Base-by-base conservation (phyloP, 78 protist species). In the Dictyostelium purpureum region DNA sequence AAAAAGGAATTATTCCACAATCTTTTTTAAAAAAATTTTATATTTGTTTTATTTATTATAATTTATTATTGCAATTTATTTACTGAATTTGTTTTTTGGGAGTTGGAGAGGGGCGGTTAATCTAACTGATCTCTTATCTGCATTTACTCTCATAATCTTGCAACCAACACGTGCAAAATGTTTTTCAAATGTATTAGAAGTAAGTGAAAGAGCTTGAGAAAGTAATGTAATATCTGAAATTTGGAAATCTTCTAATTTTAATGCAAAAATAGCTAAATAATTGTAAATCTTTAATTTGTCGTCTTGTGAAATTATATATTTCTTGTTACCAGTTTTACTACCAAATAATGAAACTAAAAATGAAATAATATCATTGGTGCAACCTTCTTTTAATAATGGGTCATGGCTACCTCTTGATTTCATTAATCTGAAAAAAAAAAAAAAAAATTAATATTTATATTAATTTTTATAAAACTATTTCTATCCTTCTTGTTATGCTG, bases 141-240 rank as follows among this genome's bases (percentile, higher is more conserved):
- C 5, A 26, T n/a, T 24, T 2, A 24, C 43, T 71, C 57, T 71
- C 40, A 24, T 6, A 3, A 28, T 18, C 38, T 67, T 67, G 35
- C 81, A 75, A 51, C 81, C 81, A 51, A 75, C 66, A 35, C 81
- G 38, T 9, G 52, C 33, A 38, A 51, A 75, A 75, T 75, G 61
- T 42, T 75, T 75, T 75, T 75, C 81, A 26, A 51, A 33, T 10
- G 81, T 2, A 43, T 28, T 35, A 51, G 38, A 2, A 19, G 81
- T 75, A 19, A 75, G 26, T 28, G 81, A 47, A 18, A 75, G 19
- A 33, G 61, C 40, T 75, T 51, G 42, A 6, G 81, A n/a, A 10
- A 75, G 19, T 47, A 21, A 33, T 28, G 19, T 3, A 51, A 51
- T 42, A 52, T 75, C 56, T 6, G 31, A 0, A 10, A 35, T 42